Evolutionary conservation across 768 basidiomycete species (phyloP).

Genomic region (Chalciporus sphaerocephalus): DNA sequence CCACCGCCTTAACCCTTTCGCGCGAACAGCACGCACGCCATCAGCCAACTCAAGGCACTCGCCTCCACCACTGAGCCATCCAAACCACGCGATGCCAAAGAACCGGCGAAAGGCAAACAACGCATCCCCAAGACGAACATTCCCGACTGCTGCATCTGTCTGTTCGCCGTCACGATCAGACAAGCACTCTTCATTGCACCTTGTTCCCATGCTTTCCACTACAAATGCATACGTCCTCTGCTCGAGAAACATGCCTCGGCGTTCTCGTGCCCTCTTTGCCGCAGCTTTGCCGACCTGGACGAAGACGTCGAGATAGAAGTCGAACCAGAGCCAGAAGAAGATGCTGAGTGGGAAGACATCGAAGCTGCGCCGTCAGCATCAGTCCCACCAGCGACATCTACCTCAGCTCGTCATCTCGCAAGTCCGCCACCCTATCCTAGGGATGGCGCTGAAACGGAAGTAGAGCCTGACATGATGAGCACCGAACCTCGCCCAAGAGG

Average conservation of each 20-base stretch:
- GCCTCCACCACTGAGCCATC: slow-evolving; percentile 36
- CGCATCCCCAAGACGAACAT: slow-evolving; percentile 41
- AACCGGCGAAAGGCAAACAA: slow-evolving; percentile 19
- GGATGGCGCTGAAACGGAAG: slow-evolving; percentile 33
- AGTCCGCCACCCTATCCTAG: slow-evolving; percentile 23
- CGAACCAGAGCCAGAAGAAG: slow-evolving; percentile 30
- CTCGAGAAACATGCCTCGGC: slow-evolving; percentile 86
- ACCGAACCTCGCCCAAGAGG: slow-evolving; percentile 14
- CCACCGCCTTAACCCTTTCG: neutral
- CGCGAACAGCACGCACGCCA: slow-evolving; percentile 53
- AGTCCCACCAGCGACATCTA: neutral
- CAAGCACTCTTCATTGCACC: slow-evolving; percentile 98
- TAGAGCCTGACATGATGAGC: slow-evolving; percentile 25
- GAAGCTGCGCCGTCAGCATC: neutral
- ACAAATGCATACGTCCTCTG: slow-evolving; percentile 94
- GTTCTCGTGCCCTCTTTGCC: slow-evolving; percentile 92
- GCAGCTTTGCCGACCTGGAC: slow-evolving; percentile 92
- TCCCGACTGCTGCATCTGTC: slow-evolving; percentile 91
- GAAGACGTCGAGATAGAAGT: slow-evolving; percentile 84
- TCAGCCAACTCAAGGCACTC: slow-evolving; percentile 78
- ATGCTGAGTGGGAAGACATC: slow-evolving; percentile 25
- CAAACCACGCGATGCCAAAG: slow-evolving; percentile 12
- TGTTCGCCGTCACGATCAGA: slow-evolving; percentile 87
- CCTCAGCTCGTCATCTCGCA: slow-evolving; percentile 13
- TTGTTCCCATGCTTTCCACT: slow-evolving; percentile 94